phyloP scores from a whole-genome alignment of 116 monocot genomes.

The Cymodocea nodosa region DNA sequence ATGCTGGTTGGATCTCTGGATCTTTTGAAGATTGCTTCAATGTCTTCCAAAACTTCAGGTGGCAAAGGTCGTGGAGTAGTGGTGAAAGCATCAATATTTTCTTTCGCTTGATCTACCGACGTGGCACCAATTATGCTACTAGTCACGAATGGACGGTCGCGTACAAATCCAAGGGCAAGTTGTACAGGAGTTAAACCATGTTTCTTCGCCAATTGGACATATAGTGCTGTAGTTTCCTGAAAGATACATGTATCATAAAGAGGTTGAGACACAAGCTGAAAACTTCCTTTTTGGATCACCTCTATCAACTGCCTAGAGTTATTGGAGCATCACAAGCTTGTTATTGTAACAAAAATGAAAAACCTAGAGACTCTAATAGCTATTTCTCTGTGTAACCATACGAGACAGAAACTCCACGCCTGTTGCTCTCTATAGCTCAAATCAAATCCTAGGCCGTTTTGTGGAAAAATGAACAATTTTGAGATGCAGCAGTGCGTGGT shows the following conservation, averaged over 20 bases:
- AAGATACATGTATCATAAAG: not conserved
- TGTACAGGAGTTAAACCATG: conserved; percentile 74
- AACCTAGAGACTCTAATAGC: too few species aligned
- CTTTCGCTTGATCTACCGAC: conserved; percentile 69
- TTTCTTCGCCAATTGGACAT: conserved; percentile 51
- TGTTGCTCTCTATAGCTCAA: too few species aligned
- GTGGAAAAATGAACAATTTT: too few species aligned
- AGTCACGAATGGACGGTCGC: conserved; percentile 57
- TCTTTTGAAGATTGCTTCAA: conserved; percentile 60
- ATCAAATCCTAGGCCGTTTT: too few species aligned
- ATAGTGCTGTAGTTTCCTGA: conserved; percentile 71
- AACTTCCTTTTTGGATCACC: too few species aligned
- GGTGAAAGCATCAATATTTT: conserved; percentile 68
- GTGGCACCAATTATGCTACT: conserved; percentile 89
- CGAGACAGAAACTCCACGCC: too few species aligned
- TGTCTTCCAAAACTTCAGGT: conserved; percentile 46
- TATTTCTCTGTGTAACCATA: too few species aligned
- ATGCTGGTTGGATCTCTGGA: conserved; percentile 52
- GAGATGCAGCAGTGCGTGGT: too few species aligned
- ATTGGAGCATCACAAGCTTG: too few species aligned
- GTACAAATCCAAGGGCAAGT: conserved; percentile 73
- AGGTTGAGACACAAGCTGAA: too few species aligned
- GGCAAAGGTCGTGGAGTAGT: conserved; percentile 46
- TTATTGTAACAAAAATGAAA: too few species aligned
- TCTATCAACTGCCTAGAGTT: too few species aligned